Percentiles rank a stretch among this genome's conserved stretches.
Conservation (phyloP, 2,329 filamentous ascomycete genomes). For the Hymenoscyphus fraxineus region DNA sequence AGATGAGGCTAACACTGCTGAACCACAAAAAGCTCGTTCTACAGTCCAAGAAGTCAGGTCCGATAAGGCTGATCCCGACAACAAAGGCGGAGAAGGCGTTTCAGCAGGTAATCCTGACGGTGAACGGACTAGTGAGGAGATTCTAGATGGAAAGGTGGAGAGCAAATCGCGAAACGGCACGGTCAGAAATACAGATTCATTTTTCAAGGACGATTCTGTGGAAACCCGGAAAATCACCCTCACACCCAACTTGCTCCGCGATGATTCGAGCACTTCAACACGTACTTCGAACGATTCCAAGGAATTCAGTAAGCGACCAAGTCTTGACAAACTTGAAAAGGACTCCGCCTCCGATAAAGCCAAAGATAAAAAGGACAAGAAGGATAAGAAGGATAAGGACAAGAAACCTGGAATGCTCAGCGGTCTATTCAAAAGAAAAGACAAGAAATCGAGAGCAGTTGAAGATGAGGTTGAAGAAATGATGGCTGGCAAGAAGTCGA, state of each 20-base stretch:
- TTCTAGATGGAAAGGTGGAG: constrained; percentile 52
- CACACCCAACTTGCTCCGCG: constrained; percentile 85
- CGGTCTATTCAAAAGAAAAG: constrained; percentile 47
- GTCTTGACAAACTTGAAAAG: constrained; percentile 75
- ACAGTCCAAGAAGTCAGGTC: constrained; percentile 34
- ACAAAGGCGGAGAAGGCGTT: constrained; percentile 14
- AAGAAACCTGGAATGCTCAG: constrained; percentile 60
- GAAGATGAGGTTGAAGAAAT: constrained; percentile 48
- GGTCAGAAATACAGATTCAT: constrained; percentile 88
- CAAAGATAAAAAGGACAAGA: constrained; percentile 66
- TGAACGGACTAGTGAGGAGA: constrained; percentile 61
- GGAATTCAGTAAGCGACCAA: constrained; percentile 56
- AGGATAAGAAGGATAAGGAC: constrained; percentile 55
- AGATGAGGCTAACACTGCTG: constrained; percentile 31
- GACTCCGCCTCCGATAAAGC: constrained; percentile 58
- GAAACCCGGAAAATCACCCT: constrained; percentile 97
- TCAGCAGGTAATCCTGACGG: constrained; percentile 36
- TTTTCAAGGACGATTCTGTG: constrained; percentile 92
- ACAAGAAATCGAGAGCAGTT: constrained; percentile 48
- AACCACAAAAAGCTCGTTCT: constrained; percentile 41
- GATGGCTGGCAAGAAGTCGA: constrained; percentile 35
- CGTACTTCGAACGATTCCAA: constrained; percentile 43
- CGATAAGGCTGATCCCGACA: constrained; percentile 25
- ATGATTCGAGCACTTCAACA: constrained; percentile 55
- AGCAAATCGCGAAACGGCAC: constrained; percentile 78